Evolutionary conservation across 192 early-diverging fungal species (phyloP).

Genomic region (Backusella circina): DNA sequence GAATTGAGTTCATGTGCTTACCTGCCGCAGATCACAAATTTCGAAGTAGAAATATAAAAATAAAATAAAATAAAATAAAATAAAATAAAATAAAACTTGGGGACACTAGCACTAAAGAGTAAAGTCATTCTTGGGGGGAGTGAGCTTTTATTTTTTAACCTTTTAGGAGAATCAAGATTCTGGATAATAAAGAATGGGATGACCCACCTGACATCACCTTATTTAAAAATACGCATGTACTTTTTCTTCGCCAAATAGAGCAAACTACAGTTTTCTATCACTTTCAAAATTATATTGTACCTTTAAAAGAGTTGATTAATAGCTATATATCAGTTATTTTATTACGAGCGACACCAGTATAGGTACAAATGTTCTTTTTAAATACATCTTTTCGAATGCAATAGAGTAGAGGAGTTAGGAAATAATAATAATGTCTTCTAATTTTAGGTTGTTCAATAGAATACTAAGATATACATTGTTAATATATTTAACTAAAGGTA

Average conservation of each 20-base stretch:
- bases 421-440: no score
- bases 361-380: no score
- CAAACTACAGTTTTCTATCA: background rate
- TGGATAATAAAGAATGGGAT: background rate
- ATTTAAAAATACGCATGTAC: background rate
- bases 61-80: background rate
- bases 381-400: no score
- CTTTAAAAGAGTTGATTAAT: background rate
- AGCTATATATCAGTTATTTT: background rate
- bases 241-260: background rate
- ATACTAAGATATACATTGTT: no score
- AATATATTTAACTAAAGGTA: no score
- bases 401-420: no score
- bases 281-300: background rate
- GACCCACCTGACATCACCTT: background rate
- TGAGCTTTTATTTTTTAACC: background rate
- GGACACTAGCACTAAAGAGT: background rate
- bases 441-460: no score
- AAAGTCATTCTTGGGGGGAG: background rate
- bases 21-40: constrained; percentile 85
- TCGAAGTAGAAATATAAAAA: constrained; percentile 52
- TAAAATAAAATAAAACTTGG: background rate
- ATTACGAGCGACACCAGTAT: background rate
- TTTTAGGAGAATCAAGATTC: background rate
- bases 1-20: constrained; percentile 84